Evolutionary conservation across 176 grass and related monocot genomes (phyloP).

Genomic region (Saccharum officinarum): DNA sequence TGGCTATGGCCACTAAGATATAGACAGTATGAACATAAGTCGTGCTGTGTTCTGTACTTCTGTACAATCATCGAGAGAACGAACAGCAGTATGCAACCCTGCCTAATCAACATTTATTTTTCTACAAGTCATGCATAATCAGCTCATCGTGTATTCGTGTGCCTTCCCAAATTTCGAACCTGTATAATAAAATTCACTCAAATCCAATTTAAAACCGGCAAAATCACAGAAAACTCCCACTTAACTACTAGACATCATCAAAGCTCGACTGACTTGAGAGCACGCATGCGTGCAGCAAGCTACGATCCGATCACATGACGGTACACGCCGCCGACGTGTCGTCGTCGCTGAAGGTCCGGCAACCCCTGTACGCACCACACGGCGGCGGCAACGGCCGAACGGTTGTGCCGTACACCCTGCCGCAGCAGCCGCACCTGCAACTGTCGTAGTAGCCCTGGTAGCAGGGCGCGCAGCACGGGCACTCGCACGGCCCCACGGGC

Average conservation of each 20-base stretch:
- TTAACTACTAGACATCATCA: not conserved
- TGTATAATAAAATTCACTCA: not conserved
- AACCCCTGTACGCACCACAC: conserved; percentile 11
- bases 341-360: conserved; percentile 52
- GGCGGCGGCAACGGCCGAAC: not conserved
- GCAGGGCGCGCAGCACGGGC: conserved; percentile 45
- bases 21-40: not conserved
- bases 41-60: not conserved
- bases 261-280: not conserved
- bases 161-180: not conserved
- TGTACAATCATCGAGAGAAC: not conserved
- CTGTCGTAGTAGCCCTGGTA: conserved; percentile 51
- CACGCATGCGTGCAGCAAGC: too few species aligned
- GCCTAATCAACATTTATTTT: too few species aligned
- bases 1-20: not conserved
- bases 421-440: conserved; percentile 40
- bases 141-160: too few species aligned
- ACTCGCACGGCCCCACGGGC: conserved; percentile 2
- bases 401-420: conserved; percentile 2
- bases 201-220: not conserved
- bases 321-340: conserved; percentile 48
- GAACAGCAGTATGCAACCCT: not conserved
- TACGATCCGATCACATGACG: conserved; percentile 37
- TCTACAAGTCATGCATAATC: too few species aligned
- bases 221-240: not conserved